Conservation (phyloP, 2,329 filamentous ascomycete genomes). For the Aspergillus tubingensis region DNA sequence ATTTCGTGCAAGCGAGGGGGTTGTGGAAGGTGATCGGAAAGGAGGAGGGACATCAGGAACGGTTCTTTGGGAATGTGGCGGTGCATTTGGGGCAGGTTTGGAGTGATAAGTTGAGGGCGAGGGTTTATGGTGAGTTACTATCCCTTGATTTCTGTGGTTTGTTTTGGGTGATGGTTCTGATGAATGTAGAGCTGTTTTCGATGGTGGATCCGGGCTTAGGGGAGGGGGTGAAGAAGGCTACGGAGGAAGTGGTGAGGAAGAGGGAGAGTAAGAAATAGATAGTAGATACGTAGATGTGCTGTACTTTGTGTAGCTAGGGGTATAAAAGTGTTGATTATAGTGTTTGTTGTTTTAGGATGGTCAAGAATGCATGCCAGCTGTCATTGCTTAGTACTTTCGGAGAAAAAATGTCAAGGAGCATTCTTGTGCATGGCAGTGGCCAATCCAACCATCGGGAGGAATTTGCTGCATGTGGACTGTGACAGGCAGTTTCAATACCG, state of each 20-base stretch:
- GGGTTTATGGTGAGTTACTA: not conserved
- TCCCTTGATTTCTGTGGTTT: not conserved
- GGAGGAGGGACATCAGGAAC: not conserved
- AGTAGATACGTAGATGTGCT: too few species aligned
- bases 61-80: not conserved
- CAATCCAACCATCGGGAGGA: too few species aligned
- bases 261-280: too few species aligned
- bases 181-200: not conserved
- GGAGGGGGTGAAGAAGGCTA: not conserved
- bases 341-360: too few species aligned
- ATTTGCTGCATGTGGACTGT: too few species aligned
- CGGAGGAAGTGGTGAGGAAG: not conserved
- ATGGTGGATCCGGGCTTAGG: not conserved
- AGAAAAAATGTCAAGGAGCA: too few species aligned
- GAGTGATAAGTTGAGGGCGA: not conserved
- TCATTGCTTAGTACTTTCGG: too few species aligned
- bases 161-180: not conserved
- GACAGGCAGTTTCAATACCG: too few species aligned
- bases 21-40: not conserved
- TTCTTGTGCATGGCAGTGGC: too few species aligned
- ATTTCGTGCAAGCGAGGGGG: not conserved
- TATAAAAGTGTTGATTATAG: too few species aligned
- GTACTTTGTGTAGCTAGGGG: too few species aligned
- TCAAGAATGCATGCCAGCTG: too few species aligned
- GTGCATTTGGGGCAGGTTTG: not conserved